Conservation (phyloP, 208 protist genomes). For the Crithidia thermophila region DNA sequence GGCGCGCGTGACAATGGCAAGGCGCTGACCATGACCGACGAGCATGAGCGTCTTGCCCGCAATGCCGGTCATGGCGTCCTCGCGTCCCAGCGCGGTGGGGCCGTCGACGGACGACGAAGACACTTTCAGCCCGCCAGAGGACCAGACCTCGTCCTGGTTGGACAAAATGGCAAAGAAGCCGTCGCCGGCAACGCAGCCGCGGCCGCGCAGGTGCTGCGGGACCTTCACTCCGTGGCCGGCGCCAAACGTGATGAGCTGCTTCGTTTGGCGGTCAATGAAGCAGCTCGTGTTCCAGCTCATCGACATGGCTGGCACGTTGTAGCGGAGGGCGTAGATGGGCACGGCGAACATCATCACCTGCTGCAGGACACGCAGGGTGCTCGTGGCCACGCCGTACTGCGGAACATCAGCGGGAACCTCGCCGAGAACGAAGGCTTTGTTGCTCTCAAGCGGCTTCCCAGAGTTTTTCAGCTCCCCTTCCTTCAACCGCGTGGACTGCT, state of each 20-base stretch:
- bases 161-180: constrained; percentile 89
- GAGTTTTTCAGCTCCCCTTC: constrained; percentile 38
- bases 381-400: constrained; percentile 40
- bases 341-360: constrained; percentile 89
- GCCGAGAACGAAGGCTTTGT: constrained; percentile 36
- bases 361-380: constrained; percentile 75
- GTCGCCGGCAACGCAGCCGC: constrained; percentile 84
- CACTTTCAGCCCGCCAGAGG: constrained; percentile 64
- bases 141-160: constrained; percentile 87
- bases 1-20: constrained; percentile 71
- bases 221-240: constrained; percentile 66
- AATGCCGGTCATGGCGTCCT: constrained; percentile 70
- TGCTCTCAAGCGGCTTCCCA: constrained; percentile 37
- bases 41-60: constrained; percentile 74
- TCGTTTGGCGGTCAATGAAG: constrained; percentile 71
- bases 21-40: constrained; percentile 66
- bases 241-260: constrained; percentile 85
- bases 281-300: constrained; percentile 88
- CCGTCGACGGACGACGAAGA: constrained; percentile 43
- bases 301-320: constrained; percentile 90
- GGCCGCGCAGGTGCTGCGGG: constrained; percentile 65
- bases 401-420: constrained; percentile 1
- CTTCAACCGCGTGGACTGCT: constrained; percentile 23
- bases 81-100: constrained; percentile 53
- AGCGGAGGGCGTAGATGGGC: constrained; percentile 78